Evolutionary conservation across 345 rosid species (phyloP), one percentile per base, ranked within the genome.

Genomic region (Linum lewisii): DNA sequence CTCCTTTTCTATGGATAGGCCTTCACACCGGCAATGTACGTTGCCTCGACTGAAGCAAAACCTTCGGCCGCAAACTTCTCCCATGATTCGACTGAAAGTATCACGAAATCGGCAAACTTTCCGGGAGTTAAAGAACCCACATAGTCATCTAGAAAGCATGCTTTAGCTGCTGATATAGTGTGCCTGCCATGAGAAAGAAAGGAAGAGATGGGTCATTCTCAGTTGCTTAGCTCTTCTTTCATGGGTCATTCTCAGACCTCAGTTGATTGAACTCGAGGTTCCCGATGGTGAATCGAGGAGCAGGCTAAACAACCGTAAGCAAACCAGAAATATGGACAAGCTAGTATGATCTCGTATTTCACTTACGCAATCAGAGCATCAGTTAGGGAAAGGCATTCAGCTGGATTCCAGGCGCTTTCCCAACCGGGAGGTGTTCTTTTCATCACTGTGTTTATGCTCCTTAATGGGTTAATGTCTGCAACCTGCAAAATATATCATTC

Each of bases 91-190:
- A 80, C 50, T 9, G 95, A 81, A 54, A 91, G 63, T 44, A 86
- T 20, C 1, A 84, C 90, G 37, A 92, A 92, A 69, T 92, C 96
- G 5, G 98, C 96, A 2, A 88, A 67, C 66, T 88, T 92, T n/a
- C 82, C 88, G 0, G 81, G 64, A 16, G 95, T 69, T 59, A 88
- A 61, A 23, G 96, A 91, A 69, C 98, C 96, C 73, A 88, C 37
- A n/a, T 80, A 74, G 7, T 74, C 62, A 60, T 91, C 95, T 2
- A 86, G 83, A 74, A 91, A 88, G 68, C 92, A 83, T n/a, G 88
- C 85, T 34, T 59, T 64, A 60, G 96, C 96, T 19, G 98, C 98
- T 59, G 90, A 82, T 51, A 86, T 81, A 0, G 98, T 91, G 68
- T 81, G 80, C 81, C 96, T 87, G 84, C 60, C 47, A 64, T 72